Evolutionary conservation across 1,284 basidiomycete genomes (phyloP).

Genomic region (Leccinum discolor): DNA sequence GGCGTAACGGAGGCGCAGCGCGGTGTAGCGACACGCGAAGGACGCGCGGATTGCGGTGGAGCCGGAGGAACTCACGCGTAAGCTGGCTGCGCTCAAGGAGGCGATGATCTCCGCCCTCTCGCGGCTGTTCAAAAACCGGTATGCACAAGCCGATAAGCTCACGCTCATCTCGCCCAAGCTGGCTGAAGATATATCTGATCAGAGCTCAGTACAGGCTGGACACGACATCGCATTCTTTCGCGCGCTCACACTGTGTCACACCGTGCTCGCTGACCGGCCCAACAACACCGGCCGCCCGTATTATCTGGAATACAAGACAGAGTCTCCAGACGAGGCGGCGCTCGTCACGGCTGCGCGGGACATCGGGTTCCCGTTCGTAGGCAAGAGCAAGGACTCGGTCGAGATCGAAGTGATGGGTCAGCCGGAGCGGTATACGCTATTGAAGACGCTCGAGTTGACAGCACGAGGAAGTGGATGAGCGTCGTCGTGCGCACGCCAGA

Average conservation of each 20-base stretch:
- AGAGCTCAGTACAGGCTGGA: conserved; percentile 59
- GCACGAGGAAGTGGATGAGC: conserved; percentile 93
- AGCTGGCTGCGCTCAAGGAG: conserved; percentile 68
- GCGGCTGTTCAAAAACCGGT: conserved; percentile 87
- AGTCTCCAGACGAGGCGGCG: conserved; percentile 94
- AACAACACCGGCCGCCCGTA: conserved; percentile 67
- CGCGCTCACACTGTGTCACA: conserved; percentile 91
- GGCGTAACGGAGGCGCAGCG: conserved; percentile 95
- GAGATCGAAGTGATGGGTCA: conserved; percentile 94
- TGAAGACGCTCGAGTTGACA: conserved; percentile 94
- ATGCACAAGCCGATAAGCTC: conserved; percentile 78
- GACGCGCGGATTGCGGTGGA: conserved; percentile 62
- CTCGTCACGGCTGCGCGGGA: conserved; percentile 92
- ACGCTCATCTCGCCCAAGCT: conserved; percentile 89
- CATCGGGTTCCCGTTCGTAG: conserved; percentile 90
- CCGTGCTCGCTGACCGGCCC: conserved; percentile 82
- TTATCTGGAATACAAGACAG: conserved; percentile 90
- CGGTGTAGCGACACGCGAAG: conserved; percentile 86
- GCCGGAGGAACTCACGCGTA: conserved; percentile 69
- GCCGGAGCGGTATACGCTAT: conserved; percentile 77
- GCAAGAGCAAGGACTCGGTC: conserved; percentile 72
- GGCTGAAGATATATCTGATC: conserved; percentile 74
- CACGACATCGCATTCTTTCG: conserved; percentile 88
- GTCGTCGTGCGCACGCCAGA: conserved; percentile 85
- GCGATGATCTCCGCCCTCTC: conserved; percentile 82